A percentile compares a stretch with the other conserved stretches of the same genome.
These are phyloP conservation scores for Podochytrium sp. DNA, from an alignment of 192 early-diverging fungal genomes.

Conservation along the genomic window DNA sequence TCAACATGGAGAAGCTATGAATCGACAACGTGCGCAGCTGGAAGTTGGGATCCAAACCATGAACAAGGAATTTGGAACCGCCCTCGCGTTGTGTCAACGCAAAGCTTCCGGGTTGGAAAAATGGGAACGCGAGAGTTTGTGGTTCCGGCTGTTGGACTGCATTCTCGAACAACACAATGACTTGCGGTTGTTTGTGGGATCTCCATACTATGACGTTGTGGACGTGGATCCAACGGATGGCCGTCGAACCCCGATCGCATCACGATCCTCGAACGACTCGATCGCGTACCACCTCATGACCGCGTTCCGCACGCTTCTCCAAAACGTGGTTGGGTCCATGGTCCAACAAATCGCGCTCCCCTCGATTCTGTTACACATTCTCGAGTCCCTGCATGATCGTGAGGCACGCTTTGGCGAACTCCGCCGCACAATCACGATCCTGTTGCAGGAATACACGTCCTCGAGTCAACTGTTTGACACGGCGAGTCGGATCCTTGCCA, in stretches of 20 bases:
- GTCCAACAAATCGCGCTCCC: slow-evolving; percentile 36
- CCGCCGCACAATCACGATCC: slow-evolving; percentile 35
- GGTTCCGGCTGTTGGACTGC: slow-evolving; percentile 44
- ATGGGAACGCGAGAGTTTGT: slow-evolving; percentile 35
- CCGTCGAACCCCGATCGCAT: slow-evolving; percentile 13
- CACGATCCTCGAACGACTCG: background rate
- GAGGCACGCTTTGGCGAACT: slow-evolving; percentile 37
- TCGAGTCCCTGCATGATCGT: slow-evolving; percentile 21
- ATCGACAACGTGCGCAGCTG: background rate
- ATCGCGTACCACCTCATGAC: slow-evolving; percentile 29
- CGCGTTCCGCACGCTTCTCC: slow-evolving; percentile 14
- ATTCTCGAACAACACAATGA: slow-evolving; percentile 36
- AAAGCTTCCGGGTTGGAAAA: slow-evolving; percentile 19
- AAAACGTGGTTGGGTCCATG: slow-evolving; percentile 12
- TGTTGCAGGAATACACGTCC: slow-evolving; percentile 44
- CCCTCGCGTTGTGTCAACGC: slow-evolving; percentile 32
- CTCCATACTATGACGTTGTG: slow-evolving; percentile 7
- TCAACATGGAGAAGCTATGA: slow-evolving; percentile 13
- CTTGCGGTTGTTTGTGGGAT: background rate
- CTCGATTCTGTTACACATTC: slow-evolving; percentile 36
- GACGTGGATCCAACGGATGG: slow-evolving; percentile 8
- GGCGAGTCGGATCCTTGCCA: slow-evolving; percentile 34
- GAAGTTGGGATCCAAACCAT: background rate
- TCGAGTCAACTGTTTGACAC: slow-evolving; percentile 42
- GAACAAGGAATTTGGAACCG: slow-evolving; percentile 27